Base-by-base conservation (phyloP, 192 early-diverging fungal species). In the Rhizoclosmatium sp. region DNA sequence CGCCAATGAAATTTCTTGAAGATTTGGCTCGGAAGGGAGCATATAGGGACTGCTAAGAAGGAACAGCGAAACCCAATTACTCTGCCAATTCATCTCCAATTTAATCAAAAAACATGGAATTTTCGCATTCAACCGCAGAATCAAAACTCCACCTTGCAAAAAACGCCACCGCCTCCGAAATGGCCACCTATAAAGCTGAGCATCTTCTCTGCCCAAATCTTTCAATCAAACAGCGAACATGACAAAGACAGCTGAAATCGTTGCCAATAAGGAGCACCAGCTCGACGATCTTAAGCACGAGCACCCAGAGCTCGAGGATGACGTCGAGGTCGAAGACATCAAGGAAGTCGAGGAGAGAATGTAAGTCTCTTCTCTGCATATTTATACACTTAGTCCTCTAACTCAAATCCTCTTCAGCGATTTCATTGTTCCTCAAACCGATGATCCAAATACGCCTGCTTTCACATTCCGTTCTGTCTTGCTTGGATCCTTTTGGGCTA, bases 391-490 rank as follows among this genome's bases (percentile, higher is more conserved):
- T 47, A 9, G 39, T 2, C 5, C 7, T 47, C 12, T 12, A 2
- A 45, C 31, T 5, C 42, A 40, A 10, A 19, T 69, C 67, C n/a
- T 40, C 73, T 1, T 44, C 44, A 65, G 60, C 14, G 76, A 78
- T 23, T 78, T 48, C 19, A 65, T 78, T 59, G 76, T 78, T 21
- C 76, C 76, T 10, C 60, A 66, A 56, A 41, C 47, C 19, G 76
- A 78, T 45, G 56, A 78, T 51, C 62, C 64, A 5, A 39, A 31
- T 12, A 78, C 76, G 41, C 66, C 76, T 10, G 70, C 70, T 10
- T 72, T 69, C 19, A 69, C 68, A 16, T 12, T 69, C 12, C 68
- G 68, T 47, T 41, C 68, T 9, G 48, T 69, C 19, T 10, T 44
- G 21, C 70, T 72, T 2, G 70, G 70, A 51, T 31, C 54, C 16